Base-by-base conservation (phyloP, 768 basidiomycete species). In the Amanita fuliginea region DNA sequence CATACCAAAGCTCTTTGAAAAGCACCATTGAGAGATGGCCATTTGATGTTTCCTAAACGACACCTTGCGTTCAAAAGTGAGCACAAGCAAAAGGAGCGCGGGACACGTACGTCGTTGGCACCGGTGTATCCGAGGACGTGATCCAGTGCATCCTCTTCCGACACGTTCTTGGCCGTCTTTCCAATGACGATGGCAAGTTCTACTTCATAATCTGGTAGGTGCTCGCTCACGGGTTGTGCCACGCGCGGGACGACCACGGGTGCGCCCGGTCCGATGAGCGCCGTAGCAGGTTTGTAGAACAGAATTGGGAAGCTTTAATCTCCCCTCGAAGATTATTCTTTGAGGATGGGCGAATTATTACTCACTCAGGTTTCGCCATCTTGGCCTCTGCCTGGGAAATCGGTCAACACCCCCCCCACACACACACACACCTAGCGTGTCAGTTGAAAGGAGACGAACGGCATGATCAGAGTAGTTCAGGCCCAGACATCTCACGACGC, bases 391-490 rank as follows among this genome's bases (percentile, higher is more conserved):
- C 78, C 83, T 86, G 51, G 13, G 54, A 49, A 4, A 33, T 48
- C 51, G 53, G 43, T 4, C 11, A 36, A 7, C 33, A 6, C 8
- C 26, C 9, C 28, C 7, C 28, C 7, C 6, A 3, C n/a, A n/a
- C n/a, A n/a, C n/a, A n/a, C n/a, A n/a, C n/a, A n/a, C n/a, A n/a
- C n/a, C n/a, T n/a, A 26, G 26, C 32, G 34, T 26, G 45, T 26
- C 13, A 19, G 21, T 22, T 19, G 2, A 33, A 28, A 10, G 21
- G 56, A 10, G 30, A 62, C 75, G 52, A 57, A 71, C 87, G 6
- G 88, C 88, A 67, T 90, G 86, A 57, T 89, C 86, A n/a, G 75
- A 74, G 59, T 91, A 91, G 61, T 91, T 91, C 42, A 91, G 65
- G 0, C 87, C 87, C 10, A 91, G 65, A 64, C 86, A 88, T 9